Conservation (phyloP, 306 rosid genomes). For the Begonia fuchsioides region DNA sequence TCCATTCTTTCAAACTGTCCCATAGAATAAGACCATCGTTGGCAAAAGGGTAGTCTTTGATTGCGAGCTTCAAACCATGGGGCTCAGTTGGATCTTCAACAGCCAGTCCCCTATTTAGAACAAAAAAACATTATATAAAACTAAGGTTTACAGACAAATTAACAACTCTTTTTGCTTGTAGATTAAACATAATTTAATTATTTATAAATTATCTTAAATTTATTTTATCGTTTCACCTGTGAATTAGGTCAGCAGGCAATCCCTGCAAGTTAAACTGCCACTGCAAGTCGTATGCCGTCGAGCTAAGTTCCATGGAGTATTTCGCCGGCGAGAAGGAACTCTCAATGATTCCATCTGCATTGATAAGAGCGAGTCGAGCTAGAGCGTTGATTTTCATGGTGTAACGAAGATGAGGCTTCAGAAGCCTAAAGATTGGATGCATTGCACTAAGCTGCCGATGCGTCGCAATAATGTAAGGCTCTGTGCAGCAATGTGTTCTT, state of each 20-base stretch:
- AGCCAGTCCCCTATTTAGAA: slow-evolving; percentile 22
- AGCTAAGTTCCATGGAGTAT: slow-evolving; percentile 14
- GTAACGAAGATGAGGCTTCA: slow-evolving; percentile 79
- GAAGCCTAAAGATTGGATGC: slow-evolving; percentile 67
- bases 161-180: too few species aligned
- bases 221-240: slow-evolving; percentile 5
- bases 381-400: slow-evolving; percentile 85
- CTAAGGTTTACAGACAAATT: too few species aligned
- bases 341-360: slow-evolving; percentile 38
- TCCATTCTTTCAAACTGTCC: slow-evolving; percentile 21
- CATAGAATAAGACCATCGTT: slow-evolving; percentile 28
- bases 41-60: slow-evolving; percentile 32
- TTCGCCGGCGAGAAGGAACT: slow-evolving; percentile 15
- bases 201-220: too few species aligned
- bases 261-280: slow-evolving; percentile 28
- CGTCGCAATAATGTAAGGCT: slow-evolving; percentile 72
- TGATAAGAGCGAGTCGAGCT: slow-evolving; percentile 52
- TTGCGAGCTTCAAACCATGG: slow-evolving; percentile 24
- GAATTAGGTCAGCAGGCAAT: slow-evolving; percentile 26
- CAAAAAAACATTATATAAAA: too few species aligned
- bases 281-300: slow-evolving; percentile 15
- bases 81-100: slow-evolving; percentile 21
- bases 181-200: too few species aligned
- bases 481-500: slow-evolving; percentile 60
- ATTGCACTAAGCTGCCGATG: slow-evolving; percentile 63